Base-by-base conservation (phyloP, 352 stramenopile species). In the Thraustotheca clavata region DNA sequence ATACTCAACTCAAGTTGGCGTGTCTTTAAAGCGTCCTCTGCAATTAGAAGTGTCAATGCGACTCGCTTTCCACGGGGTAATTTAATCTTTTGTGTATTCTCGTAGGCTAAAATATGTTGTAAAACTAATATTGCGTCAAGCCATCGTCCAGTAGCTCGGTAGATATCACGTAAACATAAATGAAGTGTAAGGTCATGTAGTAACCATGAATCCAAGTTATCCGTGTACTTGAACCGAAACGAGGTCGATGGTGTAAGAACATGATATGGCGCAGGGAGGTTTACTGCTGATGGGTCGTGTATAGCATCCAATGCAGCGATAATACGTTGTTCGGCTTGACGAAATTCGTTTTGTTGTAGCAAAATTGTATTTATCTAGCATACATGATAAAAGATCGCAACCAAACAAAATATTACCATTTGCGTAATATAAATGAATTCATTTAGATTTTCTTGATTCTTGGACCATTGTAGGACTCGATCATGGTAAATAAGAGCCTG, bases 141-240 rank as follows among this genome's bases (percentile, higher is more conserved):
- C 9, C 76, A 88, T n/a, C 85, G 78, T 0, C 85, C 85, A 54
- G 80, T 91, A 4, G 81, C 80, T 18, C 76, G 79, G 59, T 92
- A 94, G 4, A 92, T 65, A 16, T 94, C 83, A 3, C 83, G 81
- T 8, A 94, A 66, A 27, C 89, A 70, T 32, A 94, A 63, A 49
- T 94, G 85, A n/a, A 94, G 59, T n/a, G 73, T 83, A 47, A 94
- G 84, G 31, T 92, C 81, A 57, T 94, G 83, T 54, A 81, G 87
- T 14, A 94, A 63, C 83, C 81, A 92, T 7, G 74, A 73, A 59
- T 94, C 85, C 60, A 90, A 71, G 29, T 91, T 82, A 4, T 73
- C 67, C 0, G 79, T 62, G 2, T 76, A 88, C 27, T 65, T 65
- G 38, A 54, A 65, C 41, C 57, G 57, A 46, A 65, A 60, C 3